Conservation (phyloP, 1,284 basidiomycete genomes). For the Rhodofomes roseus region DNA sequence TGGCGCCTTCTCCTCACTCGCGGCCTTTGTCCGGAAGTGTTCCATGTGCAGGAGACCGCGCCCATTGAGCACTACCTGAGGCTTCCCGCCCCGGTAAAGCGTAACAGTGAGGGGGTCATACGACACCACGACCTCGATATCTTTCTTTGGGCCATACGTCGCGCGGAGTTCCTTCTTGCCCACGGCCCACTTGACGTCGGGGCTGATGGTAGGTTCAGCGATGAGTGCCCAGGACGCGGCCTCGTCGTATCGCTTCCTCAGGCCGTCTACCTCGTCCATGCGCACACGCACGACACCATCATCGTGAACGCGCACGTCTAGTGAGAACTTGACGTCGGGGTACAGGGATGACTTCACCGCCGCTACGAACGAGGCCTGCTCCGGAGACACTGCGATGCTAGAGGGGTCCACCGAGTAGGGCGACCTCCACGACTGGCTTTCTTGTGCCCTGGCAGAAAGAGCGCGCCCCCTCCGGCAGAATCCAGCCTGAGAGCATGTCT, state of each 20-base stretch:
- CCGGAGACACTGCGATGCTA: conserved; percentile 45
- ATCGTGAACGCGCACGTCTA: conserved; percentile 78
- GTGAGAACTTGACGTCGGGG: conserved; percentile 75
- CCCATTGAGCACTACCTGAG: conserved; percentile 89
- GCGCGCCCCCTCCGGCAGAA: conserved; percentile 89
- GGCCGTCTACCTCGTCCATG: conserved; percentile 80
- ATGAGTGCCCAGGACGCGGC: conserved; percentile 84
- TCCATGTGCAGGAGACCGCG: conserved; percentile 95
- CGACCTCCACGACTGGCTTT: conserved; percentile 62
- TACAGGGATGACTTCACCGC: conserved; percentile 76
- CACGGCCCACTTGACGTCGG: conserved; percentile 55
- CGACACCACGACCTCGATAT: conserved; percentile 63
- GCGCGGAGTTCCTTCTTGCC: conserved; percentile 60
- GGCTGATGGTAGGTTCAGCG: conserved; percentile 59
- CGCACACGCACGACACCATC: conserved; percentile 83
- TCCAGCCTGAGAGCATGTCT: conserved; percentile 84
- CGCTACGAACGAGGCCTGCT: conserved; percentile 65
- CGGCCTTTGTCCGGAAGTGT: conserved; percentile 81
- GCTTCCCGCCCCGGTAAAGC: conserved; percentile 69
- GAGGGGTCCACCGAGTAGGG: conserved; percentile 75
- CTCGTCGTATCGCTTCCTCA: conserved; percentile 85
- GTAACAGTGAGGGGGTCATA: conserved; percentile 75
- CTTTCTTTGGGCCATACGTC: conserved; percentile 51
- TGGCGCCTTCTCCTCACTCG: conserved; percentile 30
- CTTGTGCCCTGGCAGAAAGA: conserved; percentile 66